These are phyloP conservation scores for Schizophyllum amplum DNA, from an alignment of 1,284 basidiomycete genomes.

Conservation along the genomic window DNA sequence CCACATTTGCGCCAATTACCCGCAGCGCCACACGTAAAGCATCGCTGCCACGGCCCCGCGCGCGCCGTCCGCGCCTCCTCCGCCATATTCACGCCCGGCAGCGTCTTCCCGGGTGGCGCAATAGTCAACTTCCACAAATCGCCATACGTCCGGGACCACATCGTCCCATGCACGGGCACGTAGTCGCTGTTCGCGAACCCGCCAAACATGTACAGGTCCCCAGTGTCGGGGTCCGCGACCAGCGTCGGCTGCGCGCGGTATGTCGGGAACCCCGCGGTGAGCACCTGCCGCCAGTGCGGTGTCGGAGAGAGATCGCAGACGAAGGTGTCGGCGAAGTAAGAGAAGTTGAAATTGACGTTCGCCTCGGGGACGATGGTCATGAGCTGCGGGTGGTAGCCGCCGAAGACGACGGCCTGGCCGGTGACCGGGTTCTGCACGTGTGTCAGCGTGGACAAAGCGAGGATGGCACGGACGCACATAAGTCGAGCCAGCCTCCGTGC, in stretches of 20 bases:
- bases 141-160: conserved; percentile 22
- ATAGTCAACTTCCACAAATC: conserved; percentile 33
- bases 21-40: conserved; percentile 29
- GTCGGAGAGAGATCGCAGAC: conserved; percentile 4
- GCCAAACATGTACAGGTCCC: conserved; percentile 29
- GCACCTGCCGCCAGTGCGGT: conserved; percentile 20
- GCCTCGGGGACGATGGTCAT: conserved; percentile 16
- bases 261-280: conserved; percentile 20
- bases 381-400: conserved; percentile 29
- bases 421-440: conserved; percentile 25
- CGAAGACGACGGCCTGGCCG: conserved; percentile 29
- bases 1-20: conserved; percentile 33
- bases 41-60: conserved; percentile 34
- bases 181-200: conserved; percentile 30
- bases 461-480: conserved; percentile 21
- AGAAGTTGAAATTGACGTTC: conserved; percentile 5
- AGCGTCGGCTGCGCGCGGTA: conserved; percentile 19
- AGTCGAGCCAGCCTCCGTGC: conserved; percentile 28
- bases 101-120: conserved; percentile 27
- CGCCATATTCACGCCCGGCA: conserved; percentile 26
- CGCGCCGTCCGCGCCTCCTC: conserved; percentile 29
- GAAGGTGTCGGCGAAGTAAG: conserved; percentile 19
- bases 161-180: conserved; percentile 22
- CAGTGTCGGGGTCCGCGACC: conserved; percentile 22
- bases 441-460: neutral